Evolutionary conservation across 1,284 basidiomycete species (phyloP).

Genomic region (Rhodotorula sp.): DNA sequence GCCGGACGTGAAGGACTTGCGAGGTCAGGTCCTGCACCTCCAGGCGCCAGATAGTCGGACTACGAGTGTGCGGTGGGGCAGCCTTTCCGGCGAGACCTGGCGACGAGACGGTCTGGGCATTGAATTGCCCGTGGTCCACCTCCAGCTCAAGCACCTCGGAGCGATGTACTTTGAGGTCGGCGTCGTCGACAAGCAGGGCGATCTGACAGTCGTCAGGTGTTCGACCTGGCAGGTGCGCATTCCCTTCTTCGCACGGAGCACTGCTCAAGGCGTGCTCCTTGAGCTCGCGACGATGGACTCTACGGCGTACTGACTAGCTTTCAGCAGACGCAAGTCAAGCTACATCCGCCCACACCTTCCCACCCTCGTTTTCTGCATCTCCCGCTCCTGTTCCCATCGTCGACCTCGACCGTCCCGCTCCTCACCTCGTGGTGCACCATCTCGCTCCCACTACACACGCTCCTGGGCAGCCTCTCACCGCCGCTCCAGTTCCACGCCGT

Average conservation of each 20-base stretch:
- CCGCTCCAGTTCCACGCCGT: constrained; percentile 2
- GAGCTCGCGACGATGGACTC: not conserved
- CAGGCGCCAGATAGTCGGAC: constrained; percentile 32
- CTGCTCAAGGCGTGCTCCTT: too few species aligned
- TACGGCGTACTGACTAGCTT: too few species aligned
- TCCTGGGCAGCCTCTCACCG: not conserved
- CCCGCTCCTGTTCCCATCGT: constrained; percentile 29
- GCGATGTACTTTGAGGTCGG: constrained; percentile 32
- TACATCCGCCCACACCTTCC: not conserved
- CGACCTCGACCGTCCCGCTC: constrained; percentile 5
- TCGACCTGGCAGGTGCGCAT: constrained; percentile 35
- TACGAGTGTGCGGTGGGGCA: constrained; percentile 25
- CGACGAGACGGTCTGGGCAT: constrained; percentile 21
- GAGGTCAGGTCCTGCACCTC: constrained; percentile 26
- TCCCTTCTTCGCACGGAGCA: too few species aligned
- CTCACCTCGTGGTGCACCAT: constrained; percentile 35
- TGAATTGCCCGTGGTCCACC: constrained; percentile 19
- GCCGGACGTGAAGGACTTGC: not conserved
- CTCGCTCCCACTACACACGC: constrained; percentile 20
- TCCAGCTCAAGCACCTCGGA: constrained; percentile 28
- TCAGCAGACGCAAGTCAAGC: not conserved
- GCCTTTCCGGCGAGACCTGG: not conserved
- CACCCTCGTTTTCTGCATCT: constrained; percentile 24
- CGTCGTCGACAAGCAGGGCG: constrained; percentile 10
- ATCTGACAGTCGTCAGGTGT: constrained; percentile 6